Percentiles rank a stretch among this genome's conserved stretches.
Conservation (phyloP, 1,284 basidiomycete species). For the Stygiomarasmius scandens region DNA sequence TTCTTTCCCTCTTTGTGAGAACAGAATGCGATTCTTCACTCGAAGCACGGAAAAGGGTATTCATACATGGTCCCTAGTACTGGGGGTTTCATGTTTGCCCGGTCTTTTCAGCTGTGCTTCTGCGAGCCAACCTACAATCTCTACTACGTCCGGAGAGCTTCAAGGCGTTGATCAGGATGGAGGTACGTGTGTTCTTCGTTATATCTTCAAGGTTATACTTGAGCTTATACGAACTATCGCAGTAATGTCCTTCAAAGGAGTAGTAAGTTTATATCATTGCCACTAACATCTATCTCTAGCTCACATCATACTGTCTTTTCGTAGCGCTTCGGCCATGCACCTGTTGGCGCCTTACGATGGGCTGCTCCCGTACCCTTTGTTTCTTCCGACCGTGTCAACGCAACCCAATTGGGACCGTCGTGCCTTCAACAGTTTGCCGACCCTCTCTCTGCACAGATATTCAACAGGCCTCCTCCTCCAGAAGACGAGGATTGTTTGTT, state of each 20-base stretch:
- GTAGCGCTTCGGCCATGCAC: conserved; percentile 16
- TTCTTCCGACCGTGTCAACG: conserved; percentile 8
- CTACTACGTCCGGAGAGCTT: conserved; percentile 1
- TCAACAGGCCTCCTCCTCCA: conserved; percentile 18
- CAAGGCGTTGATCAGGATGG: conserved; percentile 5
- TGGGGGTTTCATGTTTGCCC: background rate
- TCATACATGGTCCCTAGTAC: background rate
- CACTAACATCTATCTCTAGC: background rate
- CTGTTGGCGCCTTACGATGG: conserved; percentile 17
- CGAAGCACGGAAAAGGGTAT: no score
- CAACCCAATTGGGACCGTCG: conserved; percentile 14
- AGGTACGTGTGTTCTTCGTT: background rate
- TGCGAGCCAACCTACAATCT: background rate
- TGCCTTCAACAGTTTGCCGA: conserved; percentile 20
- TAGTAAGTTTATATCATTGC: background rate
- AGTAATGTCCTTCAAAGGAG: conserved; percentile 6
- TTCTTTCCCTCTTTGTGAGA: no score
- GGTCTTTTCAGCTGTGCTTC: no score
- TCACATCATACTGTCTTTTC: conserved; percentile 1
- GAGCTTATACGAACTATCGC: background rate
- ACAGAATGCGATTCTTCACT: background rate
- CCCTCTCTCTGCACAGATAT: conserved; percentile 6
- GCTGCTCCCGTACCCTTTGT: conserved; percentile 15
- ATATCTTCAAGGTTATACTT: background rate
- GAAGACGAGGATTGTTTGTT: conserved; percentile 22